Evolutionary conservation across 257 asterid genomes (phyloP), one percentile per base, ranked within the genome.

Genomic region (Nicotiana paniculata): DNA sequence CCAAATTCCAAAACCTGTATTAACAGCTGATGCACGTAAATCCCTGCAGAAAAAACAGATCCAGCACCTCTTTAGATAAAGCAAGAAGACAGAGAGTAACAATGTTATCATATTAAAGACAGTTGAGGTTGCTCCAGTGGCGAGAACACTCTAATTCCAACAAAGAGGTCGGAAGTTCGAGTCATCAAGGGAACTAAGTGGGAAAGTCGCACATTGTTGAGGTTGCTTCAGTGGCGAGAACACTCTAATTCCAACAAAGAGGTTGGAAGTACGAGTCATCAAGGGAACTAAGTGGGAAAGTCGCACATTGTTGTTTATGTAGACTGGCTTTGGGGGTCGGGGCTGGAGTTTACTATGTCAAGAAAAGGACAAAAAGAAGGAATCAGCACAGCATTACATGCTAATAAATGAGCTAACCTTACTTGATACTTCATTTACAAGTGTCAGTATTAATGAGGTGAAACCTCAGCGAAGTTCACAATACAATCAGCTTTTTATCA

Each of bases 21-120:
- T 75, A 75, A 51, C 80, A 75, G 64, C 63, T 75, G 80, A 75
- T 15, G 80, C 80, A 28, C 80, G 30, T 8, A 75, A 16, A 4
- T 65, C 33, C 84, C 85, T 81, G 85, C 77, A 82, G 81, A 83
- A 58, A 46, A 85, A 54, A 85, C 72, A 82, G 82, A 81, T 81
- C 77, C 59, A 87, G 80, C 87, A 75, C n/a, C 80, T 75, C 80
- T 75, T 21, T 46, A 75, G 80, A 75, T 28, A 51, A 26, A 75
- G 46, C 26, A 21, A 15, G 32, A 21, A 3, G 10, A 43, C 51
- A 61, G 67, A 61, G 6, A 61, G 11, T 8, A 61, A 24, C 4
- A 61, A 61, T 24, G 33, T 53, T 53, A 53, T 9, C 58, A 53
- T 53, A 53, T 53, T 43, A 53, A 53, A 53, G 58, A 53, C 58